Percentiles rank a stretch among this genome's conserved stretches.
phyloP scores from a whole-genome alignment of 2,329 filamentous ascomycete genomes.

The Helicocarpus griseus region DNA sequence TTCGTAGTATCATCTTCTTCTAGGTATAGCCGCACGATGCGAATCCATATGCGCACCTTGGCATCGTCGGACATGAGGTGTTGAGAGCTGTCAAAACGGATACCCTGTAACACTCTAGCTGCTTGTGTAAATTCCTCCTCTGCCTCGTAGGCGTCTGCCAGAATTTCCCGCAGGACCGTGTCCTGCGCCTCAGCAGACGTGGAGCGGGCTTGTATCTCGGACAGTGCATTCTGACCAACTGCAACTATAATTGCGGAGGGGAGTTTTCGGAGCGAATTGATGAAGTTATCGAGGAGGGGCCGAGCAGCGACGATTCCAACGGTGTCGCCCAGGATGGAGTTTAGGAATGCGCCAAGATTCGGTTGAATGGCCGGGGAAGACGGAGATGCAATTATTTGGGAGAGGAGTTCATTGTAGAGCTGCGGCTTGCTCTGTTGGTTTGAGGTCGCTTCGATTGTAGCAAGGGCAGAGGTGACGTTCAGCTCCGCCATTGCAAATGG shows the following conservation, averaged over 20 bases:
- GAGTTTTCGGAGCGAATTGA: conserved; percentile 49
- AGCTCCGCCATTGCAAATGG: conserved; percentile 38
- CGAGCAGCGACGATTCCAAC: conserved; percentile 70
- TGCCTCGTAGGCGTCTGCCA: conserved; percentile 73
- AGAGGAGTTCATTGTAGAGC: conserved; percentile 49
- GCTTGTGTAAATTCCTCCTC: conserved; percentile 73
- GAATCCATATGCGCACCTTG: conserved; percentile 79
- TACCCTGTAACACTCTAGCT: conserved; percentile 67
- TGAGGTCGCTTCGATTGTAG: conserved; percentile 40
- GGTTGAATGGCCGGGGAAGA: conserved; percentile 39
- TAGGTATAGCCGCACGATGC: conserved; percentile 87
- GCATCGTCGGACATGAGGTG: conserved; percentile 72
- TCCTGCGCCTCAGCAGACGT: conserved; percentile 78
- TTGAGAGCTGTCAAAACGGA: conserved; percentile 82
- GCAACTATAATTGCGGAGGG: conserved; percentile 56
- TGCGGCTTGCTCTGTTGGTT: conserved; percentile 43
- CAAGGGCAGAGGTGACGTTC: conserved; percentile 39
- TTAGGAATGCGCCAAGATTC: conserved; percentile 59
- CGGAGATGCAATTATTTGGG: conserved; percentile 41
- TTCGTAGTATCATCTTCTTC: conserved; percentile 84
- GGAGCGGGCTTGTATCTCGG: conserved; percentile 55
- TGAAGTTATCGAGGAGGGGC: conserved; percentile 59
- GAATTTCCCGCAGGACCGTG: conserved; percentile 62
- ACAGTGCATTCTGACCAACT: conserved; percentile 64
- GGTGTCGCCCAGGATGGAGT: conserved; percentile 59